Evolutionary conservation across 2,329 filamentous ascomycete genomes (phyloP), one percentile per base, ranked within the genome.

Genomic region (Arthrobotrys sinensis): DNA sequence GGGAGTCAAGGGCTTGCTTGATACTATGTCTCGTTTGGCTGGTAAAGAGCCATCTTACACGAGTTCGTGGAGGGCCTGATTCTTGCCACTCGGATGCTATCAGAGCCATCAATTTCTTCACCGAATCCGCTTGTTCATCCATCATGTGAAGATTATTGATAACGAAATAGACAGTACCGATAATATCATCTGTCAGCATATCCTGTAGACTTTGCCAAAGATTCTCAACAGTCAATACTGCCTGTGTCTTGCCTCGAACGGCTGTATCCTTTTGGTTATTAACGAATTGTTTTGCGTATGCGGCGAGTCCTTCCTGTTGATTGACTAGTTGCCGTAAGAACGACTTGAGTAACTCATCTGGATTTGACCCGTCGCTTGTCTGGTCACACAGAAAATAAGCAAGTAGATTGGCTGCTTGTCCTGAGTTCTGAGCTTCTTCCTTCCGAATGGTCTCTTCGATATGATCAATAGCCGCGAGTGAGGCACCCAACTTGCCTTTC

Each of bases 321-420:
- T 71, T 79, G 12, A 86, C 84, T 2, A 86, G 81, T 63, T 86
- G 85, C 11, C 82, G 81, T 0, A 86, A 78, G 2, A 86, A 66
- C 4, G 85, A 85, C 60, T 85, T 86, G 34, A 86, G 82, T 0
- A 86, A 46, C 6, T 85, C 85, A 60, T 86, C 85, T 0, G 85
- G 84, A 0, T 84, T 84, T 7, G 81, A 83, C 32, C 84, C 85
- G n/a, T 86, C 85, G 0, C 81, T 55, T 0, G 82, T 81, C 4
- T 82, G 79, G n/a, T 85, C 85, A 62, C 85, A 86, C 45, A 86
- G 84, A 80, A 86, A 86, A 75, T 86, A 86, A 0, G 84, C 84
- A 3, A 86, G 80, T 1, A 85, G 80, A 16, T 83, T 81, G 1
- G 82, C 81, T 1, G 82, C 81, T 52, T 83, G 77, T 1, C 79